Evolutionary conservation across 306 rosid genomes (phyloP).

Genomic region (Pachyrhizus erosus): DNA sequence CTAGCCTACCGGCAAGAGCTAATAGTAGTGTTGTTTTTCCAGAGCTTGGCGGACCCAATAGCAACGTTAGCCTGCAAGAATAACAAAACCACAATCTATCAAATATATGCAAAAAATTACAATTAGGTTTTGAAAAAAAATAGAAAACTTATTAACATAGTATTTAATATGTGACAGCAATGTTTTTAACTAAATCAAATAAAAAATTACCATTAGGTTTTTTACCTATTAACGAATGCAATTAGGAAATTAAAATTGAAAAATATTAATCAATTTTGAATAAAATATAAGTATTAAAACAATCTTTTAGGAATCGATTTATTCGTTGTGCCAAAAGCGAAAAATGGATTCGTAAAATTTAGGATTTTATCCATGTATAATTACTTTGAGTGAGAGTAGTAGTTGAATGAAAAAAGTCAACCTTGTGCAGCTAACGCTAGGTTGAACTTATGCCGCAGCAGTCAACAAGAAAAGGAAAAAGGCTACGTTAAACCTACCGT

Average conservation of each 20-base stretch:
- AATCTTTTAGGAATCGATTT: neutral
- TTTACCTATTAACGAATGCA: too few relatives aligned
- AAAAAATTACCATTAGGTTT: too few relatives aligned
- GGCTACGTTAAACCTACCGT: neutral
- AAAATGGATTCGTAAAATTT: neutral
- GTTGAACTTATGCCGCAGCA: neutral
- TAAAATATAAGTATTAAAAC: neutral
- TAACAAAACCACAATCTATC: constrained; percentile 18
- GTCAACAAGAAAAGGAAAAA: neutral
- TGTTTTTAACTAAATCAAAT: too few relatives aligned
- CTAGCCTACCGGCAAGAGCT: constrained; percentile 97
- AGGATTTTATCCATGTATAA: constrained; percentile 18
- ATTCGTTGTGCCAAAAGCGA: neutral
- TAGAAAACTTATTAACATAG: too few relatives aligned
- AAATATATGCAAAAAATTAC: neutral
- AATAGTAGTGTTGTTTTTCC: constrained; percentile 89
- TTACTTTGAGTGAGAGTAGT: neutral
- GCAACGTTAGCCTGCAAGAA: constrained; percentile 75
- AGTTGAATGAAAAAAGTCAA: neutral
- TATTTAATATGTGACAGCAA: neutral
- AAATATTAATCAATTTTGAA: neutral
- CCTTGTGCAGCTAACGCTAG: neutral
- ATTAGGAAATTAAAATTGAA: neutral
- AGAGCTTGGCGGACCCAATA: constrained; percentile 98
- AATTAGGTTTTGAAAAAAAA: neutral